These are phyloP conservation scores for Backusella tuberculispora DNA, from an alignment of 192 early-diverging fungal species.

Conservation along the genomic window DNA sequence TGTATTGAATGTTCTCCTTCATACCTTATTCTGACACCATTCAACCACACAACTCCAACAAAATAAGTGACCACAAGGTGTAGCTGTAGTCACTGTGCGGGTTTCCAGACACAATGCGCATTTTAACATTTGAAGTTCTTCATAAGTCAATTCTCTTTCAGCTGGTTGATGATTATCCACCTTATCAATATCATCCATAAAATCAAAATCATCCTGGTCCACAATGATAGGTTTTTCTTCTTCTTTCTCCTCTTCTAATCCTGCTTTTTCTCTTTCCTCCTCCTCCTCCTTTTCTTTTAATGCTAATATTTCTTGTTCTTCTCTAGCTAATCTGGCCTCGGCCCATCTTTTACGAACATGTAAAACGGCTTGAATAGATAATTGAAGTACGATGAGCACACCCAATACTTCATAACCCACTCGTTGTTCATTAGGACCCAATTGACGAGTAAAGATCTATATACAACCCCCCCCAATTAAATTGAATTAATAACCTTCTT, in stretches of 20 bases:
- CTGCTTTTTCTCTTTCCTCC: not conserved
- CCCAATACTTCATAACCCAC: conserved; percentile 88
- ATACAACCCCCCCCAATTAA: too few relatives aligned
- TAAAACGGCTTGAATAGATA: conserved; percentile 62
- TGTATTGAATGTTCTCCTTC: not conserved
- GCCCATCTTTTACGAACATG: conserved; percentile 34
- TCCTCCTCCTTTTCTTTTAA: conserved; percentile 28
- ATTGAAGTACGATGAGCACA: conserved; percentile 74
- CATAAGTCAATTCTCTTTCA: conserved; percentile 33
- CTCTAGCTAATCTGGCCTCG: not conserved
- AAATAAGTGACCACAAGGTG: conserved; percentile 94
- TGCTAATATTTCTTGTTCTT: conserved; percentile 28
- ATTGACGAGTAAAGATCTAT: conserved; percentile 76
- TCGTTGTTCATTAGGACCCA: conserved; percentile 72
- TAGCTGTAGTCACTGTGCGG: conserved; percentile 77
- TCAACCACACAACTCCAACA: conserved; percentile 95
- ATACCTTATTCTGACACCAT: conserved; percentile 89
- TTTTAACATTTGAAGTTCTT: conserved; percentile 56
- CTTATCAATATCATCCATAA: conserved; percentile 37
- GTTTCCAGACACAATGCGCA: conserved; percentile 88
- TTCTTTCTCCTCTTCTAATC: not conserved
- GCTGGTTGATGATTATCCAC: not conserved
- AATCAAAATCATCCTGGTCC: conserved; percentile 36
- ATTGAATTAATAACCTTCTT: too few relatives aligned
- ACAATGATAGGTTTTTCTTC: conserved; percentile 17